Percentiles rank a stretch among this genome's conserved stretches.
These are phyloP conservation scores for Gremmenia infestans DNA, from an alignment of 2,329 filamentous ascomycete species.

Conservation along the genomic window DNA sequence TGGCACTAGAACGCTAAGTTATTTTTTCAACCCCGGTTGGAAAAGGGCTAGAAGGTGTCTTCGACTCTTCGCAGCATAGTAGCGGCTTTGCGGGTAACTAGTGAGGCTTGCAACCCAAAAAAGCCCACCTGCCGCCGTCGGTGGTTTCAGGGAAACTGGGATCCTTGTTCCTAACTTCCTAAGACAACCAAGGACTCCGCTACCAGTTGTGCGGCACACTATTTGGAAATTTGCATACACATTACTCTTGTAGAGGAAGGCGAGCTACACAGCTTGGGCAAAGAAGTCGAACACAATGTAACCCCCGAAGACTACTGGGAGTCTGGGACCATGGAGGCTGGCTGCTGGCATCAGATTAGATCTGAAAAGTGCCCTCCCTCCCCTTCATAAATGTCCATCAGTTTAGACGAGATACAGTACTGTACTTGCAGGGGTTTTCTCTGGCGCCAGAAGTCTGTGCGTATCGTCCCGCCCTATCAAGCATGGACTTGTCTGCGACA, in stretches of 20 bases:
- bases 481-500: not conserved
- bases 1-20: conserved; percentile 1
- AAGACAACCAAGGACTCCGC: conserved; percentile 3
- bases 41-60: conserved; percentile 19
- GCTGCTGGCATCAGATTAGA: conserved; percentile 8
- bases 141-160: conserved; percentile 20
- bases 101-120: conserved; percentile 1
- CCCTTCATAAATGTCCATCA: not conserved
- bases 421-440: not conserved
- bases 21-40: conserved; percentile 12
- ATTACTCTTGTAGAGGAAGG: not conserved
- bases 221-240: not conserved
- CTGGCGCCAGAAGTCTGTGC: conserved; percentile 9
- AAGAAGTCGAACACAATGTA: too few relatives aligned
- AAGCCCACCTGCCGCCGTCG: conserved; percentile 1
- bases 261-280: not conserved
- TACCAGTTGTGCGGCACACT: not conserved
- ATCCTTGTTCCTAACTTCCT: conserved; percentile 1
- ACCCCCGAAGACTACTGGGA: too few relatives aligned
- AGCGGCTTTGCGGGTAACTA: conserved; percentile 10
- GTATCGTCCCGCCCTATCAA: not conserved
- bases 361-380: not conserved
- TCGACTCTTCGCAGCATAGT: not conserved
- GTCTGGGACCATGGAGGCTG: not conserved
- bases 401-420: conserved; percentile 1